Evolutionary conservation across 2,329 filamentous ascomycete genomes (phyloP).

Genomic region (Sporothrix pallida): DNA sequence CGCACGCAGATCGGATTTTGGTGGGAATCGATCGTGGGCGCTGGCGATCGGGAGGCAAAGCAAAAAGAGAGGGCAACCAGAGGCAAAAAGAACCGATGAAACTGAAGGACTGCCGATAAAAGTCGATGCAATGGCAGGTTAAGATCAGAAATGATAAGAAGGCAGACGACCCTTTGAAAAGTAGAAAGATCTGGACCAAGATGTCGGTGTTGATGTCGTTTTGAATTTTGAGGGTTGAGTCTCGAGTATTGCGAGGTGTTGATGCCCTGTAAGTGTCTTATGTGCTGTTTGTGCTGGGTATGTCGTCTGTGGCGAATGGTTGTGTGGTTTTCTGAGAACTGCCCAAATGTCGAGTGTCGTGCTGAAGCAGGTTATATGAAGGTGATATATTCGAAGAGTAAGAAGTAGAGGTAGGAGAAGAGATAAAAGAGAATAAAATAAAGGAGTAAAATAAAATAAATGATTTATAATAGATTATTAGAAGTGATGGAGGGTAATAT

Average conservation of each 20-base stretch:
- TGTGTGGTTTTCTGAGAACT: too few species aligned
- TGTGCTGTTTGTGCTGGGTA: background rate
- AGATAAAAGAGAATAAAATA: background rate
- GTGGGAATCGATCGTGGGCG: constrained; percentile 11
- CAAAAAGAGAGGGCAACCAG: background rate
- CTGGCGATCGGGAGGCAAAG: constrained; percentile 17
- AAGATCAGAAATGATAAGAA: background rate
- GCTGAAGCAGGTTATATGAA: constrained; percentile 15
- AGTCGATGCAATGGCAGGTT: background rate
- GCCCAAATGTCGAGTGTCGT: too few species aligned
- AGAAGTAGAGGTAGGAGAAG: background rate
- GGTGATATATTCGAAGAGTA: background rate
- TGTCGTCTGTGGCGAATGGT: background rate
- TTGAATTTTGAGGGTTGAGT: background rate
- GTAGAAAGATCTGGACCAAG: background rate
- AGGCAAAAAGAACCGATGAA: background rate
- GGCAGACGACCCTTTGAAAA: background rate
- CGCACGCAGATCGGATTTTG: constrained; percentile 3
- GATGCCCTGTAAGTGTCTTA: background rate
- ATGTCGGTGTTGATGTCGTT: background rate
- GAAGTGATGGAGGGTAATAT: constrained; percentile 6
- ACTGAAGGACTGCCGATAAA: background rate
- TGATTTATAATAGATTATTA: constrained; percentile 11
- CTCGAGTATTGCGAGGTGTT: background rate
- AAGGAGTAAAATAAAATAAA: background rate